Base-by-base conservation (phyloP, 23 red algal species). In the Chondrus crispus region DNA sequence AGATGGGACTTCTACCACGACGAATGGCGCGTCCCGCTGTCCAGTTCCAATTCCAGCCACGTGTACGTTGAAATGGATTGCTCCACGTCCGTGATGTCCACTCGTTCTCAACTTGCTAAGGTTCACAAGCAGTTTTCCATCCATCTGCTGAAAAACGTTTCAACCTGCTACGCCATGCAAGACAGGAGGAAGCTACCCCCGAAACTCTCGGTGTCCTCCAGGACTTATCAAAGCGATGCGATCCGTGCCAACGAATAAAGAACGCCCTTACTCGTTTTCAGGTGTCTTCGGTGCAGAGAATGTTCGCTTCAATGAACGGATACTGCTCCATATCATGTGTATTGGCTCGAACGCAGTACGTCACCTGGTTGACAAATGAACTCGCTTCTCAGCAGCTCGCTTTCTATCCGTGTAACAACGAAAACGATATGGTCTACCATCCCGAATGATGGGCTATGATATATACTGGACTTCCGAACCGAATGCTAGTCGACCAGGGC, bases 111-210 rank as follows among this genome's bases (percentile, higher is more conserved):
- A 57, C 78, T 57, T 20, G 1, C 47, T 7, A 33, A 57, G 22
- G 10, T 82, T 7, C 78, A 82, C 22, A 7, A 1, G 24, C 78
- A 82, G 48, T 82, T 58, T 82, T 82, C 30, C 78, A 54, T 82
- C 78, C 78, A 43, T 53, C n/a, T 50, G 47, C 78, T n/a, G 46
- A 28, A 22, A 82, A 82, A 30, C 18, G 52, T 9, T 82, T 82
- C 78, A 82, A 82, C 14, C 18, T 82, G 12, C 22, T 82, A 22
- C 52, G 39, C 22, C 9, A 1, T 1, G 9, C 78, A 20, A 41
- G 46, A 11, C 78, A 41, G 14, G 78, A 82, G 26, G 0, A 82
- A 8, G 48, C 19, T 13, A 58, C 1, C 24, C 14, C 0, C 7
- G 78, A 82, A 37, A 82, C 78, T 24, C 52, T 36, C 22, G 19